Base-by-base conservation (phyloP, 2,329 filamentous ascomycete species). In the Epichloe typhina region DNA sequence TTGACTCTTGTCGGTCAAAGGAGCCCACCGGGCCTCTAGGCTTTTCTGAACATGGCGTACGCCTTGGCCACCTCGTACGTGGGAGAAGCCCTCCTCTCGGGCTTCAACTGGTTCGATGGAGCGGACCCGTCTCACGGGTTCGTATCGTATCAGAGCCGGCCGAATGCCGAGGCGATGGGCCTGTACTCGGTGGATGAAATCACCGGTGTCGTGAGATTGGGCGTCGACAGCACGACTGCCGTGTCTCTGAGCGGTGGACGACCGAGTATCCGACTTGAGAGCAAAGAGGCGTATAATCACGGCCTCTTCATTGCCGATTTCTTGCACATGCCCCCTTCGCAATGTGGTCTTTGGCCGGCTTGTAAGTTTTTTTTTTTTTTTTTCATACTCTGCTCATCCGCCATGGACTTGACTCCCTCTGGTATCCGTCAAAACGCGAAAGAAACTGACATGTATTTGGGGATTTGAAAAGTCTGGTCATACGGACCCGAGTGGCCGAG, bases 291-390 rank as follows among this genome's bases (percentile, higher is more conserved):
- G 4, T 89, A 81, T 63, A 77, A 73, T 33, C 73, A 82, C 56
- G 84, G 83, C 1, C 74, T 88, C 9, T 80, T 88, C 57, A 80
- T 89, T 47, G 72, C 84, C 21, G 85, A 89, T 62, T 76, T 88
- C 48, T 71, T 72, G 17, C 84, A 89, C 57, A 88, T 89, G 83
- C 84, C 86, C 3, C 74, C 73, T 2, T 80, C 80, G 2, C 70
- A 78, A 47, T 89, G 86, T 56, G 86, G 85, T 21, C 74, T 79
- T 21, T 88, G 85, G 84, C 84, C 85, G 50, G 81, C 84, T 65
- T 86, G 75, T 81, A 46, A 40, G 48, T 50, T 23, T 23, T 23
- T 19, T 19, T 19, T 19, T 19, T 19, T 19, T 19, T 19, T 19
- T 13, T 26, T 23, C 19, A 68, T 63, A 9, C 23, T n/a, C 7